A percentile compares a stretch with the other conserved stretches of the same genome.
phyloP scores from a whole-genome alignment of 129 eudicot species.

The Saussurea involucrata region DNA sequence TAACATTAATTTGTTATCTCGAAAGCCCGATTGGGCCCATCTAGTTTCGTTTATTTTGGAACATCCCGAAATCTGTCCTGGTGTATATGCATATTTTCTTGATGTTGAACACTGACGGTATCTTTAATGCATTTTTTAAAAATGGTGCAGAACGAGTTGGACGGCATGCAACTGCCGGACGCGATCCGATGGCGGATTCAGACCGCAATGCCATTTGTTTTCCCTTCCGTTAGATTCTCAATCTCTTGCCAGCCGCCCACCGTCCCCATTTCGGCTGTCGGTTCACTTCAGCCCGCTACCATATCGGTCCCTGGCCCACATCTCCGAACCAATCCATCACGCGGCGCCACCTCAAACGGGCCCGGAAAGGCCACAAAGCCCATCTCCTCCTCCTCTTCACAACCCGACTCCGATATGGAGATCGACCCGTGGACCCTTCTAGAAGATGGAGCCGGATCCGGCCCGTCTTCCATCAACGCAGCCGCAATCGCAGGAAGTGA shows the following conservation, averaged over 20 bases:
- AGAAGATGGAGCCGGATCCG: slow-evolving; percentile 84
- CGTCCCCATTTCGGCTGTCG: slow-evolving; percentile 45
- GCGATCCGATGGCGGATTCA: slow-evolving; percentile 78
- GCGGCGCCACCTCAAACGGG: slow-evolving; percentile 35
- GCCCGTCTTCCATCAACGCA: slow-evolving; percentile 54
- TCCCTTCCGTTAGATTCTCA: slow-evolving; percentile 37
- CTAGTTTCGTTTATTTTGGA: neutral
- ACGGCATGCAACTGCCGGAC: slow-evolving; percentile 77
- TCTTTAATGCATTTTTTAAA: neutral
- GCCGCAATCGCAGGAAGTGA: slow-evolving; percentile 72
- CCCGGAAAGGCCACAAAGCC: slow-evolving; percentile 58
- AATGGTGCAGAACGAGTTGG: slow-evolving; percentile 80
- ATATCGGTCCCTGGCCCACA: slow-evolving; percentile 33
- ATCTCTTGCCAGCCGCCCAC: slow-evolving; percentile 73
- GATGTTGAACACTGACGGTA: neutral
- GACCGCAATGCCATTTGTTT: slow-evolving; percentile 84
- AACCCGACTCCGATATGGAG: slow-evolving; percentile 59
- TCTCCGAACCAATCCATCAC: slow-evolving; percentile 37
- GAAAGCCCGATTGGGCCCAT: too few relatives aligned
- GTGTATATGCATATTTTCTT: neutral
- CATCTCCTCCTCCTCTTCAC: slow-evolving; percentile 24
- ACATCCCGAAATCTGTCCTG: neutral
- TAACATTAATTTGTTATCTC: too few relatives aligned
- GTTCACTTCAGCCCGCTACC: slow-evolving; percentile 60
- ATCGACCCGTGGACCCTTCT: slow-evolving; percentile 89